phyloP scores from a whole-genome alignment of 805 yeast species.

The Zygoascus flipseniorum region DNA sequence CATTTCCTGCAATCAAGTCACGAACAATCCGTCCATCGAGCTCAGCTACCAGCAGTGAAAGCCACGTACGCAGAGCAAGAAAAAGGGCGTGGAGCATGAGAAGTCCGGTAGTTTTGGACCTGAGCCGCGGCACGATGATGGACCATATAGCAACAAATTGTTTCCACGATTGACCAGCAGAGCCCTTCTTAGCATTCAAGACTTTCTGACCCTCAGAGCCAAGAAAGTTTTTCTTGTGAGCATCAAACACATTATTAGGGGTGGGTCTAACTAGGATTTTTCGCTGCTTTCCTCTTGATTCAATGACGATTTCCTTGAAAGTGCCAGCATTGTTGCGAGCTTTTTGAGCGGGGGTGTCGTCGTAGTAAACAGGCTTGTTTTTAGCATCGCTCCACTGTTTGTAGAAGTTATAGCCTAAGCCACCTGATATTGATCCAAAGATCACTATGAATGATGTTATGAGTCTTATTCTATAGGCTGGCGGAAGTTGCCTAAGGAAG shows the following conservation, averaged over 20 bases:
- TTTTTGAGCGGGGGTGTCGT: background rate
- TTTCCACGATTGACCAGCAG: slow-evolving; percentile 44
- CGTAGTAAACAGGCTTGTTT: background rate
- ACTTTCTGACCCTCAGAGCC: slow-evolving; percentile 2
- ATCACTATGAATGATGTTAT: background rate
- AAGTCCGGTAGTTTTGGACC: slow-evolving; percentile 57
- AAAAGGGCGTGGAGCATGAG: slow-evolving; percentile 65
- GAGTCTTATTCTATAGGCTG: background rate
- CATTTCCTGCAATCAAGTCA: slow-evolving; percentile 76
- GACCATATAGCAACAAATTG: slow-evolving; percentile 72
- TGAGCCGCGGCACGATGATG: slow-evolving; percentile 68
- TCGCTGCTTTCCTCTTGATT: slow-evolving; percentile 14
- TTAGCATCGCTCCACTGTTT: background rate
- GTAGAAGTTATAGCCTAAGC: background rate
- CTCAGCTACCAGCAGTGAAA: slow-evolving; percentile 75
- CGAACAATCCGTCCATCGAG: slow-evolving; percentile 89
- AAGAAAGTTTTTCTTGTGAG: slow-evolving; percentile 24
- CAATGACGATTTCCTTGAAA: slow-evolving; percentile 21
- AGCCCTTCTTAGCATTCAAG: slow-evolving; percentile 10
- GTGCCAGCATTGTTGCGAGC: background rate
- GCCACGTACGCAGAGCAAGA: slow-evolving; percentile 75
- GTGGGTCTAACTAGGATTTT: slow-evolving; percentile 25
- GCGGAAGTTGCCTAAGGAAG: background rate
- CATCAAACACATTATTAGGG: slow-evolving; percentile 23
- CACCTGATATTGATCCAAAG: background rate